Evolutionary conservation across 2,329 filamentous ascomycete species (phyloP).

Genomic region (Fusarium nurragi): DNA sequence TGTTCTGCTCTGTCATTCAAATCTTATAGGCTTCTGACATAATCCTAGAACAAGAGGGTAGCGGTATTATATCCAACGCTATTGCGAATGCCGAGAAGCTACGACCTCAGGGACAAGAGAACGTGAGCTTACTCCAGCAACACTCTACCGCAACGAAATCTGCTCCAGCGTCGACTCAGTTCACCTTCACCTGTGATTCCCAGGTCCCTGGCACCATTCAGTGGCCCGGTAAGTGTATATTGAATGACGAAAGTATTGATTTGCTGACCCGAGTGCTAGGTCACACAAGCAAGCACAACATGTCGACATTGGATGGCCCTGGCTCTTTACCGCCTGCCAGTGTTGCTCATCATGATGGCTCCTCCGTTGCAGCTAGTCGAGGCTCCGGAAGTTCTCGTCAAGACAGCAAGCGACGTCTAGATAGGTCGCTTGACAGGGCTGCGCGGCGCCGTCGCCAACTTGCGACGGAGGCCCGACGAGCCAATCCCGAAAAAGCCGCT

Average conservation of each 20-base stretch:
- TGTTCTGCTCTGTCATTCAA: neutral
- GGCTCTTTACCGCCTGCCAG: conserved; percentile 21
- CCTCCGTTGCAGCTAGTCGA: conserved; percentile 47
- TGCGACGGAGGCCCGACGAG: conserved; percentile 79
- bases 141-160: conserved; percentile 66
- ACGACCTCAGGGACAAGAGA: conserved; percentile 75
- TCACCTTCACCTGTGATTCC: conserved; percentile 96
- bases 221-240: conserved; percentile 67
- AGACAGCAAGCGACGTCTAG: conserved; percentile 72
- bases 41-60: conserved; percentile 56
- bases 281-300: conserved; percentile 38
- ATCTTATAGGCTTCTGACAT: conserved; percentile 19
- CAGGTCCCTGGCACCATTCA: conserved; percentile 83
- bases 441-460: conserved; percentile 80
- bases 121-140: conserved; percentile 79
- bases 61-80: conserved; percentile 88
- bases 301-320: conserved; percentile 31
- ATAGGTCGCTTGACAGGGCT: conserved; percentile 77
- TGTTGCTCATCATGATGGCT: conserved; percentile 48
- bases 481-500: conserved; percentile 73
- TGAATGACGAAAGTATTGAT: neutral
- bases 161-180: conserved; percentile 81
- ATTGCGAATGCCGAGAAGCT: conserved; percentile 87
- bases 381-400: conserved; percentile 50
- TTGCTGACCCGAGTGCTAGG: conserved; percentile 35